Evolutionary conservation across 2,329 filamentous ascomycete genomes (phyloP).

Genomic region (Purpureocillium takamizusanense): DNA sequence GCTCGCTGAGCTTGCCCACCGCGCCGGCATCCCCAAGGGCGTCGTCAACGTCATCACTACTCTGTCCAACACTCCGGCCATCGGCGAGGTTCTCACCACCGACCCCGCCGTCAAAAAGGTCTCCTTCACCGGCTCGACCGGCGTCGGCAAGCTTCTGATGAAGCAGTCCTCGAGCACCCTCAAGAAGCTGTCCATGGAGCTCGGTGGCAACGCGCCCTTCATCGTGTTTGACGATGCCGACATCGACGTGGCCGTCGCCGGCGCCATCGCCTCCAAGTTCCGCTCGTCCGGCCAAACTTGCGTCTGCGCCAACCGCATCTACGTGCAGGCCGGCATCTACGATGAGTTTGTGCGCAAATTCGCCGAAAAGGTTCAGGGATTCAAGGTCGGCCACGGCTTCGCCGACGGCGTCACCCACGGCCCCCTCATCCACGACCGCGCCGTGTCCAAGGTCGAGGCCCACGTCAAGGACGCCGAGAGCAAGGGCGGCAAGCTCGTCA

Average conservation of each 20-base stretch:
- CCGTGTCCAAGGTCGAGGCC: constrained; percentile 66
- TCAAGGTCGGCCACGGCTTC: constrained; percentile 71
- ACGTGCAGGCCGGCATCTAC: constrained; percentile 70
- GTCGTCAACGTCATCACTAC: constrained; percentile 86
- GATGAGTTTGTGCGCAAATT: constrained; percentile 63
- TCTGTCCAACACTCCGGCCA: constrained; percentile 65
- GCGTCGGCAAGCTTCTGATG: constrained; percentile 70
- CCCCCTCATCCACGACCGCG: constrained; percentile 77
- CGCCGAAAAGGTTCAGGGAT: constrained; percentile 60
- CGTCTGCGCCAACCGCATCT: constrained; percentile 80
- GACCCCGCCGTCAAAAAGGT: constrained; percentile 71
- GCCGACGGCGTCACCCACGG: constrained; percentile 65
- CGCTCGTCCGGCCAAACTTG: constrained; percentile 92
- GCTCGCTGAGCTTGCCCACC: constrained; percentile 73
- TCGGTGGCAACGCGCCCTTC: constrained; percentile 91
- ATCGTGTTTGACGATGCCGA: constrained; percentile 97
- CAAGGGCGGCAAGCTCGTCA: constrained; percentile 67
- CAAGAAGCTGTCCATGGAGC: constrained; percentile 78
- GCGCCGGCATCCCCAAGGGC: constrained; percentile 82
- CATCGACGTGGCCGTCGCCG: constrained; percentile 72
- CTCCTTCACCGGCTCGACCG: constrained; percentile 81
- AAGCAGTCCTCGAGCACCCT: constrained; percentile 76
- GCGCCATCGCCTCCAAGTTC: constrained; percentile 84
- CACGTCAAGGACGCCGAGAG: constrained; percentile 72
- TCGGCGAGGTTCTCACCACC: constrained; percentile 70